These are phyloP conservation scores for Eucalyptus leucophloia DNA, from an alignment of 345 rosid species.

Conservation along the genomic window DNA sequence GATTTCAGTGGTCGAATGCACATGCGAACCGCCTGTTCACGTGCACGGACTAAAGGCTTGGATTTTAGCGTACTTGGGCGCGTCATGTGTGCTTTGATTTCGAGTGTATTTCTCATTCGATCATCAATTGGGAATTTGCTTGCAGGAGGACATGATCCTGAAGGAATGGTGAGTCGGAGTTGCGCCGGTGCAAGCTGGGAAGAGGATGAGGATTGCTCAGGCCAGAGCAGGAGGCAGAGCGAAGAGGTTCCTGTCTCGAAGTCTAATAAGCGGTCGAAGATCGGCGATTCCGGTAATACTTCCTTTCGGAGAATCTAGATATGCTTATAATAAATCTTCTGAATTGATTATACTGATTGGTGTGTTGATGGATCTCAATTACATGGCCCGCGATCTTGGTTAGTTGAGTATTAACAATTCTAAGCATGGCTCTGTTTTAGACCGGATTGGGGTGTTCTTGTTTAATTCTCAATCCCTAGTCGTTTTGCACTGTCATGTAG, in stretches of 20 bases:
- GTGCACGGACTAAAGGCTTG: background rate
- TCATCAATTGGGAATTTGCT: background rate
- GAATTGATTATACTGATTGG: background rate
- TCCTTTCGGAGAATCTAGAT: background rate
- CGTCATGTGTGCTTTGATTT: background rate
- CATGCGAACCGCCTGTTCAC: too few relatives aligned
- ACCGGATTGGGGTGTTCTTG: background rate
- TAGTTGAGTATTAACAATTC: background rate
- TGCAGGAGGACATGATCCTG: conserved; percentile 8
- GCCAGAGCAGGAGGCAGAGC: background rate
- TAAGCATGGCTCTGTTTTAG: background rate
- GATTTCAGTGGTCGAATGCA: too few relatives aligned
- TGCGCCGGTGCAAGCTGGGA: background rate
- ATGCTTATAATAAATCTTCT: background rate
- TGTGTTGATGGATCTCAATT: background rate
- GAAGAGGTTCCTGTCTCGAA: background rate
- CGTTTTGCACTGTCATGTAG: background rate
- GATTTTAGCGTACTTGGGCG: background rate
- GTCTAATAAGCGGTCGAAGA: background rate
- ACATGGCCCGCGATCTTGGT: background rate
- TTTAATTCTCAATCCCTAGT: background rate
- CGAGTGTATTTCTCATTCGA: background rate
- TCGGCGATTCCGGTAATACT: background rate
- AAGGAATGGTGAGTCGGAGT: background rate
- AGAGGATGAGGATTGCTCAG: background rate